phyloP scores from a whole-genome alignment of 331 rosid genomes.

The Acacia concinna region DNA sequence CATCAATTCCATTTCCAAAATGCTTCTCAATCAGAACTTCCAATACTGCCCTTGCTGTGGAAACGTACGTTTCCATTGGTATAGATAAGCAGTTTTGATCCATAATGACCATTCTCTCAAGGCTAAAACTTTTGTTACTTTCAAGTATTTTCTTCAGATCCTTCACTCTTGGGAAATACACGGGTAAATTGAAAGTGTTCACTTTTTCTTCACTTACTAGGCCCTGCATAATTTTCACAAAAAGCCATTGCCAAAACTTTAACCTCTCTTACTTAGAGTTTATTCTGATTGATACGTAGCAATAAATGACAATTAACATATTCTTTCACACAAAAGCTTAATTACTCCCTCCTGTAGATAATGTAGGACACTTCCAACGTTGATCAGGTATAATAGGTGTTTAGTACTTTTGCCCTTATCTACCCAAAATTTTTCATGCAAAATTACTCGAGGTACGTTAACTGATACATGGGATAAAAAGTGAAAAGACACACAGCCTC shows the following conservation, averaged over 20 bases:
- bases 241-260: too few species aligned
- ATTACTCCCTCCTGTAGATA: too few species aligned
- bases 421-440: too few species aligned
- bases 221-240: constrained; percentile 18
- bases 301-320: background rate
- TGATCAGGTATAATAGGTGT: too few species aligned
- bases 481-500: too few species aligned
- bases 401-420: too few species aligned
- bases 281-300: too few species aligned
- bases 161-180: background rate
- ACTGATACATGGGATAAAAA: too few species aligned
- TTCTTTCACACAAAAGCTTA: background rate
- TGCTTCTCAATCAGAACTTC: constrained; percentile 32
- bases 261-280: too few species aligned
- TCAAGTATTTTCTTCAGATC: constrained; percentile 22
- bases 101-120: constrained; percentile 13
- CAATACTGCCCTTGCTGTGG: constrained; percentile 16
- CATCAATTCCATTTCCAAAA: constrained; percentile 23
- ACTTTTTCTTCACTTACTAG: constrained; percentile 34
- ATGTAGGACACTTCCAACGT: too few species aligned
- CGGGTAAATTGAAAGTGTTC: constrained; percentile 36
- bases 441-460: too few species aligned
- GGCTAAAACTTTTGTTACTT: constrained; percentile 16
- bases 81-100: background rate
- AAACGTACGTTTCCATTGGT: background rate